Evolutionary conservation across 2,329 filamentous ascomycete species (phyloP), one percentile per base, ranked within the genome.

Genomic region (Orbilia blumenaviensis): DNA sequence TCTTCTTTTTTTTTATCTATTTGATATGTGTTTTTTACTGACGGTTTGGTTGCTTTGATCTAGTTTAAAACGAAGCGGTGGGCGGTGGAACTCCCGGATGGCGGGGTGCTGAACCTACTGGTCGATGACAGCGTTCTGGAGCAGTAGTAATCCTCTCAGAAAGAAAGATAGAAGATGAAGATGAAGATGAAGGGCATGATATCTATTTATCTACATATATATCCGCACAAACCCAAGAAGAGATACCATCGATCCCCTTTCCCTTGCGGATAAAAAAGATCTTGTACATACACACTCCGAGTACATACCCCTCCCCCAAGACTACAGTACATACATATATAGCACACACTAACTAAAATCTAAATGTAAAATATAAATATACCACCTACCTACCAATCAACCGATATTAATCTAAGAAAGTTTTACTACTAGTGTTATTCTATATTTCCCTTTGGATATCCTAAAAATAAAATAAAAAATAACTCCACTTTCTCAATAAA

Each of bases 31-130:
- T 7, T n/a, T n/a, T 48, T 68, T 27, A 54, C 10, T 41, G 42
- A 16, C n/a, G 6, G 1, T 21, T 50, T 2, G 29, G 14, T 36
- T 7, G 5, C 21, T 10, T 23, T 7, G 9, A 54, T 66, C 38
- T 79, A 90, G 85, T 98, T 97, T 83, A 90, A 93, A 84, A 99
- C 95, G 36, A 88, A 90, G 69, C 92, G 94, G 85, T 99, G 94
- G 94, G 95, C 90, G 81, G 84, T 99, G 80, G 89, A 90, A 82
- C 89, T 88, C 77, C 86, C 87, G 77, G 88, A 89, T 80, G 88
- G 88, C 16, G 61, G 85, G 61, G 88, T 90, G 78, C 87, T 97
- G 78, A 90, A 96, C 81, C 83, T 99, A 82, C 86, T 97, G 78
- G 89, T 92, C 79, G 72, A 77, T 29, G 72, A 76, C 16, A 44